These are phyloP conservation scores for Eucalyptus pumila DNA, from an alignment of 345 rosid genomes.

Conservation along the genomic window DNA sequence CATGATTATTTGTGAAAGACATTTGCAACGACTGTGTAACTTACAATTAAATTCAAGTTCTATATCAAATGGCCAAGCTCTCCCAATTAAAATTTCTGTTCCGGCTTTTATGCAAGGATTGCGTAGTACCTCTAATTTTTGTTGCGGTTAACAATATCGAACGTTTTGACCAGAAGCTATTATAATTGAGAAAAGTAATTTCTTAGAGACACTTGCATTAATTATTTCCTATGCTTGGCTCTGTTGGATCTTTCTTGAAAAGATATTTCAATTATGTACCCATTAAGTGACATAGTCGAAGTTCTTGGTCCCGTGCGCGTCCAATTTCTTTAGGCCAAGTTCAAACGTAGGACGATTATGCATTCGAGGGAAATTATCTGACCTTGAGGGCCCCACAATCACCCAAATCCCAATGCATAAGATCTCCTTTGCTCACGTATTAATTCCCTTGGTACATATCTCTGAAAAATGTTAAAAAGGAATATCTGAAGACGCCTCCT, in stretches of 20 bases:
- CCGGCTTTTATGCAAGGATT: neutral
- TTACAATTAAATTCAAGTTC: neutral
- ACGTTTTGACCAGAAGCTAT: neutral
- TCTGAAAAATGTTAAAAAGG: neutral
- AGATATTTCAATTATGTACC: neutral
- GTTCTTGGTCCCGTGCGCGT: neutral
- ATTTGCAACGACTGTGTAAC: neutral
- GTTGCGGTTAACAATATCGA: neutral
- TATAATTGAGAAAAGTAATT: neutral
- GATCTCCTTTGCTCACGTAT: neutral
- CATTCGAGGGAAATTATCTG: neutral
- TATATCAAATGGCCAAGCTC: neutral
- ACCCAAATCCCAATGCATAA: neutral
- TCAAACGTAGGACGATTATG: neutral
- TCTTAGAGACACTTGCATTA: neutral
- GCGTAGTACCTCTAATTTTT: neutral
- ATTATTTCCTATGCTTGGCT: neutral
- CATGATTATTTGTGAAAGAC: neutral
- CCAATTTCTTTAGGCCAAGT: neutral
- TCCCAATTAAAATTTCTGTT: neutral
- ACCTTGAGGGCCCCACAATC: neutral
- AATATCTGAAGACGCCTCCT: neutral
- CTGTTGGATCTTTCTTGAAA: neutral
- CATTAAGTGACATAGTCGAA: neutral
- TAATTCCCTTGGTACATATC: neutral